Percentiles rank a stretch among this genome's conserved stretches.
Evolutionary conservation across 345 rosid genomes (phyloP).

Genomic region (Abelmoschus esculentus): DNA sequence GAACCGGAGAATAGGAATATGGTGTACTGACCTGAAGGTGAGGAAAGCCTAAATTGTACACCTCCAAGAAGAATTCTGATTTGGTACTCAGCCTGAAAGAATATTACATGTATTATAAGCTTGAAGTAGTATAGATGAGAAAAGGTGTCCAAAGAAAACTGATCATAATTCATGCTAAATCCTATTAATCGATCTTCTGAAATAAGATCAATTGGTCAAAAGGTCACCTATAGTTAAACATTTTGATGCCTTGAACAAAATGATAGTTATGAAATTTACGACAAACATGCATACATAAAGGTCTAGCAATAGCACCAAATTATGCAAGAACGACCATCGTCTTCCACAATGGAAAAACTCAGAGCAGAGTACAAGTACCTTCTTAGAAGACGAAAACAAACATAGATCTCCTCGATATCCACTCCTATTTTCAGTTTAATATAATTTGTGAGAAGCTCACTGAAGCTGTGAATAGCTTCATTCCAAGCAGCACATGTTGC

Average conservation of each 20-base stretch:
- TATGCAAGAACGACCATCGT: not conserved
- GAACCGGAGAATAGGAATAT: not conserved
- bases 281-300: not conserved
- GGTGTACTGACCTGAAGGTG: slow-evolving; percentile 4
- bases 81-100: slow-evolving; percentile 8
- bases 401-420: slow-evolving; percentile 75
- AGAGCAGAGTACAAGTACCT: slow-evolving; percentile 33
- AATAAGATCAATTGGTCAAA: not conserved
- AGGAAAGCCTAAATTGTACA: slow-evolving; percentile 9
- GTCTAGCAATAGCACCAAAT: not conserved
- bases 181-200: not conserved
- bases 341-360: slow-evolving; percentile 1
- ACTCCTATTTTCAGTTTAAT: slow-evolving; percentile 52
- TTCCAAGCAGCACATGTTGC: slow-evolving; percentile 33
- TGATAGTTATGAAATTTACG: not conserved
- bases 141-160: not conserved
- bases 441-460: slow-evolving; percentile 63
- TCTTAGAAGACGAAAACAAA: slow-evolving; percentile 62
- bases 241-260: not conserved
- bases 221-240: not conserved
- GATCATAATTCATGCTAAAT: not conserved
- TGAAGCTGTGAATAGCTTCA: slow-evolving; percentile 36
- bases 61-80: slow-evolving; percentile 8
- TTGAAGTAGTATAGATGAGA: slow-evolving; percentile 1
- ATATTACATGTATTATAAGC: not conserved